These are phyloP conservation scores for Mucor sp. DNA, from an alignment of 371 early-diverging fungal species.

Conservation along the genomic window DNA sequence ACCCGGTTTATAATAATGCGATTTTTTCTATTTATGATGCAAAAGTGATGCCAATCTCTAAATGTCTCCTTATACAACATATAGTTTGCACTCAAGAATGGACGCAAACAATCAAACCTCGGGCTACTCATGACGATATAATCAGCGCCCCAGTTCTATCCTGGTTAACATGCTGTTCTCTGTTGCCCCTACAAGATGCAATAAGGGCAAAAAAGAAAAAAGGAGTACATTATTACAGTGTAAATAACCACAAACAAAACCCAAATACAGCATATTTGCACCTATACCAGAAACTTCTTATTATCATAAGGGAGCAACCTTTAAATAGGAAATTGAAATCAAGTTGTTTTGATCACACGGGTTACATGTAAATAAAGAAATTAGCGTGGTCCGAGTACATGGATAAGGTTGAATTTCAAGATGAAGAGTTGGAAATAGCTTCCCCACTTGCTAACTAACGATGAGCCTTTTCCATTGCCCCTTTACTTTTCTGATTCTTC, in stretches of 20 bases:
- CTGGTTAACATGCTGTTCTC: no score
- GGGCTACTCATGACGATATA: no score
- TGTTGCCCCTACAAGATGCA: neutral
- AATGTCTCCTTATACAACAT: no score
- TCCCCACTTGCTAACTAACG: no score
- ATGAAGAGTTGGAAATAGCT: neutral
- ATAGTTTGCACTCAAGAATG: no score
- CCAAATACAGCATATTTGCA: neutral
- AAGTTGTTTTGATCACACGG: neutral
- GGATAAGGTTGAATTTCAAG: neutral
- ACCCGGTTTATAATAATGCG: neutral
- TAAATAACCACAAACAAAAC: neutral
- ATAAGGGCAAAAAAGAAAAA: neutral
- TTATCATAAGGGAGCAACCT: neutral
- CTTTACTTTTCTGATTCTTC: neutral
- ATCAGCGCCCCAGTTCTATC: no score
- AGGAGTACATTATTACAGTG: neutral
- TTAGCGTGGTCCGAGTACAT: neutral
- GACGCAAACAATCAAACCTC: no score
- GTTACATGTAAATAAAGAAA: neutral
- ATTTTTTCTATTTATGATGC: neutral
- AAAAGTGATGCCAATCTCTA: neutral
- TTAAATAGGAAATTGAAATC: neutral
- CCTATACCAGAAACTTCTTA: neutral
- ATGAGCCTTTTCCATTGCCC: neutral